Base-by-base conservation (phyloP, 2,329 filamentous ascomycete genomes). In the Nemania bipapillata region DNA sequence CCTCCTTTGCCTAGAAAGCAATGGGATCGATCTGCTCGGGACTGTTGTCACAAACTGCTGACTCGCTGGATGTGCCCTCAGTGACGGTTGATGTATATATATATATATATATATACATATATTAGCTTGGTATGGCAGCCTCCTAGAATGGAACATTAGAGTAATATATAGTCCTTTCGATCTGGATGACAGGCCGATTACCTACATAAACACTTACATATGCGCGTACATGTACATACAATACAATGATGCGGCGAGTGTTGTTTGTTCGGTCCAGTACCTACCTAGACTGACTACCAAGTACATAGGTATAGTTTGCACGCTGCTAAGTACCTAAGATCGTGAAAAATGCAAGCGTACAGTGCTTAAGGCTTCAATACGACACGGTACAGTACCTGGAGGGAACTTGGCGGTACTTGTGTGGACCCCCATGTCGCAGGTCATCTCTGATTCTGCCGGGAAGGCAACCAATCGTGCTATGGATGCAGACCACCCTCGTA, bases 391-490 rank as follows among this genome's bases (percentile, higher is more conserved):
- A 52, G 66, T 70, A 74, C 72, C 69, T 70, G 22, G n/a, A 35
- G 53, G 56, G 47, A 68, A 63, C 65, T 71, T 56, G 57, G 70
- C 70, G 72, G 72, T 76, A 76, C 75, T 72, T 72, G 62, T 45
- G 71, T 53, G 47, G 65, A 32, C 63, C 70, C 70, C 71, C 71
- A 74, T 75, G 74, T 71, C 61, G 70, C 71, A 71, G 67, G 68
- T 67, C 71, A 71, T 64, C 63, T 72, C 61, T 69, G 60, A 62
- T 66, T 72, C 70, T 76, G 64, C 71, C 70, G 61, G 63, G 73
- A 74, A 74, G 73, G 74, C 72, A 72, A 68, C 74, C 75, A 77
- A 77, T 77, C 69, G 72, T 58, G 53, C 54, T 45, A 37, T 63
- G 62, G 63, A 65, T 57, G 66, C 56, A 69, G 61, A 56, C 42